phyloP scores from a whole-genome alignment of 202 grass and related monocot species.

The Zoysia matrella region DNA sequence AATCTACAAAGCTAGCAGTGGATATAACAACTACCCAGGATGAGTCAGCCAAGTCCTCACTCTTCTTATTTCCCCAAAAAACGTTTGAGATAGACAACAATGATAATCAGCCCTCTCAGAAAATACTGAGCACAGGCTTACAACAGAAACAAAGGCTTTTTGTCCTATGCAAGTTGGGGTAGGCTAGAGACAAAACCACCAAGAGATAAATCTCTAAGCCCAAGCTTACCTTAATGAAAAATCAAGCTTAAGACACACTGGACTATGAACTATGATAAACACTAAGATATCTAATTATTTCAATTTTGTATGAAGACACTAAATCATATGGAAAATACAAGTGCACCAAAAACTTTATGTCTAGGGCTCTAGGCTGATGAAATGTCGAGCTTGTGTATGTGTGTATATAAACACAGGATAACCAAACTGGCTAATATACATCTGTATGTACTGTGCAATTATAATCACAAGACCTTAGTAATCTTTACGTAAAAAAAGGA shows the following conservation, averaged over 20 bases:
- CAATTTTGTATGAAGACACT: background rate
- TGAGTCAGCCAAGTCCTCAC: conserved; percentile 10
- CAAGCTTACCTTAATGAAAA: conserved; percentile 7
- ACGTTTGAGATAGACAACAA: conserved; percentile 18
- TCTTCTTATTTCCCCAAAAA: background rate
- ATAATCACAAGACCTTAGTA: conserved; percentile 21
- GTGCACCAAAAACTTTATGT: background rate
- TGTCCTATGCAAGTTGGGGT: too few relatives aligned
- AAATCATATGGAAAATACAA: conserved; percentile 22
- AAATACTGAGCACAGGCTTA: too few relatives aligned
- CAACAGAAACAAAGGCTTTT: too few relatives aligned
- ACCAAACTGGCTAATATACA: conserved; percentile 1
- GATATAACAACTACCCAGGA: background rate
- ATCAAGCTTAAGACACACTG: conserved; percentile 32
- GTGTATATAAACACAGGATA: background rate
- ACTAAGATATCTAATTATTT: background rate
- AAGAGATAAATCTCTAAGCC: background rate
- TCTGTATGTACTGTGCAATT: background rate
- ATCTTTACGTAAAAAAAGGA: background rate
- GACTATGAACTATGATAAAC: background rate
- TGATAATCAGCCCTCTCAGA: background rate
- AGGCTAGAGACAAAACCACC: too few relatives aligned
- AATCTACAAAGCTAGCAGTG: conserved; percentile 4
- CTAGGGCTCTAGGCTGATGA: background rate
- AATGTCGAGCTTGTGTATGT: background rate